Evolutionary conservation across 148 eudicot species (phyloP), one percentile per base, ranked within the genome.

Genomic region (Rhododendron kiyosumense): DNA sequence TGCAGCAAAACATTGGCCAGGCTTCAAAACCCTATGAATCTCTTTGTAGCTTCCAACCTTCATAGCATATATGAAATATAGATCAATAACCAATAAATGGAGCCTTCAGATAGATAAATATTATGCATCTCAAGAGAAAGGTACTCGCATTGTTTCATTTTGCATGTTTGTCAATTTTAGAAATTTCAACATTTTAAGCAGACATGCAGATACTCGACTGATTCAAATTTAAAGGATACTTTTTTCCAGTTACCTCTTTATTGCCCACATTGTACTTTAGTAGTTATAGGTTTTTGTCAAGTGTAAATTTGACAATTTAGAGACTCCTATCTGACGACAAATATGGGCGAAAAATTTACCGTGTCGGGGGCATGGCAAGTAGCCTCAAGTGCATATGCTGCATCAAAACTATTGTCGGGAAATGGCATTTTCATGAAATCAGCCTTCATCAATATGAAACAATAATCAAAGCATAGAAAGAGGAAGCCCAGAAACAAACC

Each of bases 391-490:
- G 98, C 99, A 92, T 94, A 97, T 0, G 95, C 93, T 20, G 96
- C 98, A 91, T 97, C 99, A 87, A 91, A 97, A 83, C 85, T 85
- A 86, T 94, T 89, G 49, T 97, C 98, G 5, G 94, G 91, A 79
- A 97, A 92, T 86, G 98, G 95, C 94, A 94, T 94, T 85, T 94
- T 92, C 99, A 95, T 97, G 95, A 97, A 97, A 90, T 97, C 99
- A 45, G 95, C 99, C 98, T 95, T 92, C 88, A 92, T 20, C 84
- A 52, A 84, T 81, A 74, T 77, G 13, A 83, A 83, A 81, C 7
- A 76, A 51, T 48, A 17, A 75, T 65, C 43, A 75, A 51, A 32
- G 5, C 18, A 43, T 13, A 45, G 36, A 57, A 52, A 8, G 59
- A 7, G 52, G 38, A 85, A 38, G 17, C 41, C 49, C 67, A 78